These are phyloP conservation scores for Gaeumannomyces sp. DNA, from an alignment of 2,329 filamentous ascomycete genomes.

Conservation along the genomic window DNA sequence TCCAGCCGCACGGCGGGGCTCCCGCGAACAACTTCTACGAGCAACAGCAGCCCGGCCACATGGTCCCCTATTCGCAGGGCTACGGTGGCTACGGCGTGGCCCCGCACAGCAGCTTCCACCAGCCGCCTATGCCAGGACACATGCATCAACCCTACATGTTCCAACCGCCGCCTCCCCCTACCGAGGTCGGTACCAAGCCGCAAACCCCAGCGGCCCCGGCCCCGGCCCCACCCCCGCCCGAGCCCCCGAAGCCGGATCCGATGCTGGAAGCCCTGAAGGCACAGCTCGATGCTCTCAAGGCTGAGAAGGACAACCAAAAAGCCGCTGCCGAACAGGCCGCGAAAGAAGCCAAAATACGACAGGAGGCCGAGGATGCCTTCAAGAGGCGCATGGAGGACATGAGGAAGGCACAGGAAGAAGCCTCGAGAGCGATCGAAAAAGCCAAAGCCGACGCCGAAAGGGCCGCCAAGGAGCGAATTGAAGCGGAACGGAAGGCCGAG, in stretches of 20 bases:
- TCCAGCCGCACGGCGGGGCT: conserved; percentile 31
- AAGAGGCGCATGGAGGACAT: too few relatives aligned
- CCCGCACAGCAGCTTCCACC: background rate
- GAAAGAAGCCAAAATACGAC: background rate
- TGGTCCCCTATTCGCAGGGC: conserved; percentile 42
- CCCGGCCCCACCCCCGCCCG: conserved; percentile 27
- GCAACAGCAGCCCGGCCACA: conserved; percentile 36
- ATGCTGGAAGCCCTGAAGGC: background rate
- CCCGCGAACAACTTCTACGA: conserved; percentile 36
- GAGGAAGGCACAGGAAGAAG: too few relatives aligned
- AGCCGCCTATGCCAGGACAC: conserved; percentile 21
- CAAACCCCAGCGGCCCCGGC: conserved; percentile 35
- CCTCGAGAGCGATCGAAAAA: too few relatives aligned
- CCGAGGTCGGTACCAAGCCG: conserved; percentile 31
- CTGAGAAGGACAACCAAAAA: background rate
- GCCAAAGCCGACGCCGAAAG: too few relatives aligned
- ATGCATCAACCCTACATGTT: conserved; percentile 33
- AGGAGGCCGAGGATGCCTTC: background rate
- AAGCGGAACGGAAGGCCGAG: background rate
- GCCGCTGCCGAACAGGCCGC: background rate
- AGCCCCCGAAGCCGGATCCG: background rate
- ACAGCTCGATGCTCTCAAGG: background rate
- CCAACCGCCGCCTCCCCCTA: conserved; percentile 36
- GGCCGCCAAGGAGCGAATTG: background rate
- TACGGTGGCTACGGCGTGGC: conserved; percentile 23